Evolutionary conservation across 352 stramenopile genomes (phyloP), one percentile per base, ranked within the genome.

Genomic region (Phytophthora megakarya): DNA sequence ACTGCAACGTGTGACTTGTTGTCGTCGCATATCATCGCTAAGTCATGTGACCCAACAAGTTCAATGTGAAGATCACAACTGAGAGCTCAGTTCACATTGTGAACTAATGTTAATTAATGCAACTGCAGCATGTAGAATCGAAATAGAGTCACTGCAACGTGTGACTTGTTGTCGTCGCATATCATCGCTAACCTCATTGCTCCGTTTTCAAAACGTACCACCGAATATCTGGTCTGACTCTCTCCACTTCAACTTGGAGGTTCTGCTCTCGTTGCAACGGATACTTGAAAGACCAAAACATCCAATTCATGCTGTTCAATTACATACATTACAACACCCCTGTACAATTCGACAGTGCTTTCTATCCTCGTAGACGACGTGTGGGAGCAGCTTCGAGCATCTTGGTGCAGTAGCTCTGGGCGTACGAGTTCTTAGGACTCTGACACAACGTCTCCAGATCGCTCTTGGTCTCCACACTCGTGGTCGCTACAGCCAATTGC

Each of bases 391-490:
- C 57, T 21, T 67, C 55, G 18, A 80, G 65, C 68, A 76, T 76
- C 25, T 68, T 72, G 21, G 40, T 55, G 56, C 72, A 80, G 52
- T 77, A 80, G 42, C 62, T 80, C 48, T 75, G 37, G 11, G 64
- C 68, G 42, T 75, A 75, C 32, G 61, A 57, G 61, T 77, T 77
- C 48, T 69, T 68, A 4, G 68, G 64, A 23, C 16, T 62, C 35
- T 45, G 38, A 28, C 72, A 77, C 35, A 78, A 51, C 13, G 21
- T 12, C 42, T 73, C 45, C 22, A 78, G 38, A 38, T 81, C 69
- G 5, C 42, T 58, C 47, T 68, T 78, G 28, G 54, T 78, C 59
- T 80, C 45, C 6, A 80, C 42, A 26, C 63, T 78, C 19, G 63
- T 60, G 0, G 58, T 68, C 4, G 73, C 73, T 10, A 42, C 53